These are phyloP conservation scores for Leucocoprinus leucothites DNA, from an alignment of 768 basidiomycete genomes.

Conservation along the genomic window DNA sequence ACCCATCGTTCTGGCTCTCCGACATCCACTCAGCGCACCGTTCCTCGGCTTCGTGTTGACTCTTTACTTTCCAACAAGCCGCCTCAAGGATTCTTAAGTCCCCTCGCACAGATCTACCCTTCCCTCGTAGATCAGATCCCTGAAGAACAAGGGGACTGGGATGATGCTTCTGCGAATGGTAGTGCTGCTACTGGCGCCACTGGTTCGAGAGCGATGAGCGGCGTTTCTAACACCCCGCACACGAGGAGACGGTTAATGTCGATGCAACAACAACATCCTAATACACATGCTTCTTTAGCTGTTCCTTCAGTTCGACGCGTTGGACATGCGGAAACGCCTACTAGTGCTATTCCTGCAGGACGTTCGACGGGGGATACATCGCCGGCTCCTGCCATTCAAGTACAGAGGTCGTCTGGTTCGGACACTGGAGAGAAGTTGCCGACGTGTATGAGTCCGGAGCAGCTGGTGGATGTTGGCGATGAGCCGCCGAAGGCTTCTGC, in stretches of 20 bases:
- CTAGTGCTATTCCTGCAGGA: background rate
- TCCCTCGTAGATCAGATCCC: constrained; percentile 50
- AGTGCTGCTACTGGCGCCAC: background rate
- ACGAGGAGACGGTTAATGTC: constrained; percentile 19
- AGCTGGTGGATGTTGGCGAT: background rate
- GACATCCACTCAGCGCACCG: constrained; percentile 19
- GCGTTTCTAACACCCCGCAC: background rate
- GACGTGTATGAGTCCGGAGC: constrained; percentile 13
- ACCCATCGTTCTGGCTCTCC: constrained; percentile 9
- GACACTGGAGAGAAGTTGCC: constrained; percentile 8
- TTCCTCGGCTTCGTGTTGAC: constrained; percentile 38
- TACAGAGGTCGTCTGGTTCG: background rate
- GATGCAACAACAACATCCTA: constrained; percentile 21
- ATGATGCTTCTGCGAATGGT: background rate
- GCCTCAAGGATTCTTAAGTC: constrained; percentile 43
- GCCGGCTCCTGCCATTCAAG: background rate
- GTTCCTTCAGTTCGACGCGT: background rate
- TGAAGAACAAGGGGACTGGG: background rate
- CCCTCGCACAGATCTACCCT: constrained; percentile 73
- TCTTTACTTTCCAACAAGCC: constrained; percentile 36
- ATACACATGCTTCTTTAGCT: too few relatives aligned
- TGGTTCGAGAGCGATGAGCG: background rate
- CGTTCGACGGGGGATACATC: background rate
- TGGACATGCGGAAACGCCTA: background rate
- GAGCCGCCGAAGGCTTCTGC: background rate